Evolutionary conservation across 352 stramenopile genomes (phyloP), one percentile per base, ranked within the genome.

Genomic region (Phytophthora boehmeriae): DNA sequence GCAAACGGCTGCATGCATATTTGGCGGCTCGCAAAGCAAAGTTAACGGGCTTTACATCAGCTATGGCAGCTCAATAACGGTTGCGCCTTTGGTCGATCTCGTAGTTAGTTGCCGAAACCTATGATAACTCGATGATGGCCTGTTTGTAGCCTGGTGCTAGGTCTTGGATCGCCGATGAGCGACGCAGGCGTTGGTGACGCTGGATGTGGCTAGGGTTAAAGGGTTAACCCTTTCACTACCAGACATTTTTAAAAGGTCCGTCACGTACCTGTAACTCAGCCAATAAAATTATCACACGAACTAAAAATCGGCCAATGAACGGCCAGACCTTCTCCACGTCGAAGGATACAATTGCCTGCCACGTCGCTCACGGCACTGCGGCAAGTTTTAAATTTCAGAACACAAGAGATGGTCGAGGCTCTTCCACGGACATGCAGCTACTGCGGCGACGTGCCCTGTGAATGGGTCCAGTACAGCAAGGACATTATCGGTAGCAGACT

Each of bases 361-460:
- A 42, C 5, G 35, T 42, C 8, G 11, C 14, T 42, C 35, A 42
- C 35, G 35, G 35, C 19, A 42, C 35, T 42, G 35, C 35, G 4
- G 4, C 14, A 42, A 19, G n/a, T 19, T 42, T 42, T 42, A 16
- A 42, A 42, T n/a, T 42, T 42, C 35, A 6, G 35, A 10, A 42
- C 35, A 16, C 9, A 42, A 19, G 35, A 42, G 30, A 11, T 11
- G 30, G 6, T 36, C 11, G 30, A 36, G 30, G 30, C 30, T 6
- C 14, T 16, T 17, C 35, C 14, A 16, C 5, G 35, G 35, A 19
- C 8, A 42, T 58, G 25, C 25, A 9, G n/a, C n/a, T 49, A 44
- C 25, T 58, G 39, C 25, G 51, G 51, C 13, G 25, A 58, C 17
- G 17, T 25, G 17, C 50, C 36, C 2, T 58, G 50, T 14, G 38